These are phyloP conservation scores for Trichosporon sp. DNA, from an alignment of 1,284 basidiomycete species.

Conservation along the genomic window DNA sequence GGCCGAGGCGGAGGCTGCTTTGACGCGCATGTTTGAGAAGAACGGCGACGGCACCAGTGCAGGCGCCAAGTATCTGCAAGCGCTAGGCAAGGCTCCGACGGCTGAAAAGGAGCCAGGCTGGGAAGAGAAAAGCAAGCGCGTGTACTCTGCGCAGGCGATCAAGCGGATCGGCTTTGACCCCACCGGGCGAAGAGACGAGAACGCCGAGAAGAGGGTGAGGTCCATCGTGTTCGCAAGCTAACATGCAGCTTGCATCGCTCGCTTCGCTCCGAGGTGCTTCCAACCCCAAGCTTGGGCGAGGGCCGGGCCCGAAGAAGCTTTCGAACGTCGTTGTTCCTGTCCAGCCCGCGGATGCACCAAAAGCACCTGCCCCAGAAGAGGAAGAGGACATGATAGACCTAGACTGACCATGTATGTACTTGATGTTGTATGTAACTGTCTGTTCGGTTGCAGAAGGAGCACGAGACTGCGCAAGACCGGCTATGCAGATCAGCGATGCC, in stretches of 20 bases:
- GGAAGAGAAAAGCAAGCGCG: conserved; percentile 34
- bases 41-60: conserved; percentile 23
- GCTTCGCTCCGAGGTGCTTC: conserved; percentile 15
- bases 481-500: background rate
- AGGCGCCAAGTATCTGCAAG: conserved; percentile 53
- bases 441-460: background rate
- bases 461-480: background rate
- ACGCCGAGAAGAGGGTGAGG: conserved; percentile 28
- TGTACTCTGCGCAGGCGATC: conserved; percentile 43
- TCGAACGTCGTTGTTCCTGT: conserved; percentile 7
- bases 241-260: conserved; percentile 21
- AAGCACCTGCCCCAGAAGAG: background rate
- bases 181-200: conserved; percentile 15
- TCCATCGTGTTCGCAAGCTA: background rate
- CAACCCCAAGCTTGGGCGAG: conserved; percentile 3
- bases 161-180: conserved; percentile 49
- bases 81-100: conserved; percentile 46
- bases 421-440: conserved; percentile 5
- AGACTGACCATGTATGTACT: conserved; percentile 16
- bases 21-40: conserved; percentile 58
- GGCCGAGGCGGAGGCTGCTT: conserved; percentile 58
- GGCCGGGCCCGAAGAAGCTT: conserved; percentile 9
- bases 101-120: conserved; percentile 30
- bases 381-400: conserved; percentile 31
- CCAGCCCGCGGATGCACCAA: background rate